phyloP scores from a whole-genome alignment of 495 filamentous ascomycete species.

The Hypoxylon perforatum region DNA sequence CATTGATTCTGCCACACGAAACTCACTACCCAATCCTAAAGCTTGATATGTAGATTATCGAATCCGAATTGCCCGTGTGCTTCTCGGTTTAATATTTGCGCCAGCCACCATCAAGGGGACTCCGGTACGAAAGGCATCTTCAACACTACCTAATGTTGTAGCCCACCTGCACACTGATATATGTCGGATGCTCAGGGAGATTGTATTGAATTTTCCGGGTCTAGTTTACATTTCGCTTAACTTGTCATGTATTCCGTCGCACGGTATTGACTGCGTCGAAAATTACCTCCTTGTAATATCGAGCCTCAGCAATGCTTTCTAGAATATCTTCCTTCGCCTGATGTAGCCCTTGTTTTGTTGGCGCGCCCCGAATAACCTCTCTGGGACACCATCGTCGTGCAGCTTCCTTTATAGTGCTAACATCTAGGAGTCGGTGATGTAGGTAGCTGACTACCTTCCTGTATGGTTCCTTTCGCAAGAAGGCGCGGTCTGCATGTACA shows the following conservation, averaged over 20 bases:
- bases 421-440: slow-evolving; percentile 91
- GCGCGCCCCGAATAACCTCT: slow-evolving; percentile 67
- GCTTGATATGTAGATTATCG: slow-evolving; percentile 3
- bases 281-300: slow-evolving; percentile 76
- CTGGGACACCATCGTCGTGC: slow-evolving; percentile 80
- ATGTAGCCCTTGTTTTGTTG: slow-evolving; percentile 80
- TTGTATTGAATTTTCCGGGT: neutral
- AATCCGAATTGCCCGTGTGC: slow-evolving; percentile 6
- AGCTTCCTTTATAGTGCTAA: slow-evolving; percentile 90
- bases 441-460: slow-evolving; percentile 76
- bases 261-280: slow-evolving; percentile 53
- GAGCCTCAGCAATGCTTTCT: slow-evolving; percentile 92
- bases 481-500: slow-evolving; percentile 88
- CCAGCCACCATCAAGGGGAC: slow-evolving; percentile 14
- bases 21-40: slow-evolving; percentile 11
- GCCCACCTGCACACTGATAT: too few species aligned
- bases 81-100: slow-evolving; percentile 19
- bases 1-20: slow-evolving; percentile 32
- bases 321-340: slow-evolving; percentile 89
- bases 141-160: neutral
- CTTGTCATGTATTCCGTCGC: neutral
- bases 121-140: slow-evolving; percentile 4
- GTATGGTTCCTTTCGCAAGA: slow-evolving; percentile 80
- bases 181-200: too few species aligned
- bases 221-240: neutral